phyloP scores from a whole-genome alignment of 805 yeast genomes.

The Crinitomyces ghanaensis region DNA sequence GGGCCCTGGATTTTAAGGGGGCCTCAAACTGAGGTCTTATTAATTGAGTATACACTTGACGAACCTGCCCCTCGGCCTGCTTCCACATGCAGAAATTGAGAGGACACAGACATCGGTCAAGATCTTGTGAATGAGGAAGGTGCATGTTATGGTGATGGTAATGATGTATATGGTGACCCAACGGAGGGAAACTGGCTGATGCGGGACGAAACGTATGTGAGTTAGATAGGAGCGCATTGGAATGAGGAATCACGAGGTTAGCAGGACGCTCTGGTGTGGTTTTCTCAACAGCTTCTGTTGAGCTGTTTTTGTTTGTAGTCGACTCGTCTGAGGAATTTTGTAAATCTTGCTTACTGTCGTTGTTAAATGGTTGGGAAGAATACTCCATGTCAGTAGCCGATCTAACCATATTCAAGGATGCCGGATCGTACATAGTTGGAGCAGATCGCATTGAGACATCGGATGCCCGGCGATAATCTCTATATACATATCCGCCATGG shows the following conservation, averaged over 20 bases:
- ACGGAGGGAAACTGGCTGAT: slow-evolving; percentile 1
- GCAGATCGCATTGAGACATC: slow-evolving; percentile 9
- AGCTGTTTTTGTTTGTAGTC: no score
- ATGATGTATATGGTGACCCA: no score
- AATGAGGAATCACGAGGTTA: not conserved
- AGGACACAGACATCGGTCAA: slow-evolving; percentile 15
- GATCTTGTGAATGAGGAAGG: not conserved
- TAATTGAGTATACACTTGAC: slow-evolving; percentile 22
- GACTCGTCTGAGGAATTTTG: slow-evolving; percentile 1
- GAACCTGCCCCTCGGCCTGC: slow-evolving; percentile 12
- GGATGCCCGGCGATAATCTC: no score
- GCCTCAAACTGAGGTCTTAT: slow-evolving; percentile 27
- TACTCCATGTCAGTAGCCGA: no score
- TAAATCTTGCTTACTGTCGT: no score
- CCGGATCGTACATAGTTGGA: not conserved
- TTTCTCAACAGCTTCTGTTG: no score
- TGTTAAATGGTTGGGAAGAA: no score
- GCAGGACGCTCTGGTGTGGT: slow-evolving; percentile 6
- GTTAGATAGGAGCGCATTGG: not conserved
- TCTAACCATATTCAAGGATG: no score
- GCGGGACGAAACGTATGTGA: not conserved
- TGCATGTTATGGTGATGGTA: not conserved
- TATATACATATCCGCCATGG: no score
- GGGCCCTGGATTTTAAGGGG: slow-evolving; percentile 21
- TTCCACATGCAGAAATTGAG: slow-evolving; percentile 22